phyloP scores from a whole-genome alignment of 108 stramenopile genomes.

The Asterionellopsis glacialis region DNA sequence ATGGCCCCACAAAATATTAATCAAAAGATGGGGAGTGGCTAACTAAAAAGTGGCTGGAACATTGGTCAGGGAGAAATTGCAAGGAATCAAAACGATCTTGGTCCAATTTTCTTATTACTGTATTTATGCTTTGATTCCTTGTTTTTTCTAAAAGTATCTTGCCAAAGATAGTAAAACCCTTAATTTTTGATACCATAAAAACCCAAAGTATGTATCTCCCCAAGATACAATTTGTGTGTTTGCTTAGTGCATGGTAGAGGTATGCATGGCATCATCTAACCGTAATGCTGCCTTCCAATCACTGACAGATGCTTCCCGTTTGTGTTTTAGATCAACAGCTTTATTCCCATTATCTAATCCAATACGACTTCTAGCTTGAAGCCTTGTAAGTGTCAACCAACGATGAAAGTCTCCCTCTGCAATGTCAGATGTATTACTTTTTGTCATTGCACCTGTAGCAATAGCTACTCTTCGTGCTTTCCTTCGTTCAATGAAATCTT shows the following conservation, averaged over 20 bases:
- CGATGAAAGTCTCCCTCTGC: slow-evolving; percentile 57
- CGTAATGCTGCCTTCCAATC: slow-evolving; percentile 34
- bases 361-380: slow-evolving; percentile 27
- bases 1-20: no score
- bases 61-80: no score
- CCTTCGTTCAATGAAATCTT: slow-evolving; percentile 48
- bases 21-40: no score
- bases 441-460: neutral
- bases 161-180: no score
- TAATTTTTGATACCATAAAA: no score
- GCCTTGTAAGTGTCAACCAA: slow-evolving; percentile 48
- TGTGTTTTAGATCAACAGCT: neutral
- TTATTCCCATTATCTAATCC: slow-evolving; percentile 7
- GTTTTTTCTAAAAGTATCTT: no score
- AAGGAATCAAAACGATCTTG: no score
- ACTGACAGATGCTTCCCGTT: slow-evolving; percentile 6
- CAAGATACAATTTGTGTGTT: neutral
- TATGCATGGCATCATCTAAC: slow-evolving; percentile 34
- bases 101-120: no score
- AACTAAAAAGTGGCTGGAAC: no score
- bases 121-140: no score
- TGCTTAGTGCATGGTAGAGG: neutral
- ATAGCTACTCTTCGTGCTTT: neutral
- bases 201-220: neutral
- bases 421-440: slow-evolving; percentile 2